Base-by-base conservation (phyloP, 2,329 filamentous ascomycete genomes). In the Alternaria metachromatica region DNA sequence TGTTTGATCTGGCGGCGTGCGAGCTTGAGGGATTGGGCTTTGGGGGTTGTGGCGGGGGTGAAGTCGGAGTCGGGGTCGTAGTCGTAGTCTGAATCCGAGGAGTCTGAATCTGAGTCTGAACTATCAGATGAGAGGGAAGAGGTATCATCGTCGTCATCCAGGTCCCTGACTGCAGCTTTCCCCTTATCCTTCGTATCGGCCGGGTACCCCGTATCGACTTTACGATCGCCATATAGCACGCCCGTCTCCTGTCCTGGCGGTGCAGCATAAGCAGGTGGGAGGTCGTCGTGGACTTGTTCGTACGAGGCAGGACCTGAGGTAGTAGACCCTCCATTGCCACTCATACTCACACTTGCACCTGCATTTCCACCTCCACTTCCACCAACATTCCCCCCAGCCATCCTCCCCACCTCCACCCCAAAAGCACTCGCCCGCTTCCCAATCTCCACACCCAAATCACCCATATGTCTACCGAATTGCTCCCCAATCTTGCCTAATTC, bases 391-490 rank as follows among this genome's bases (percentile, higher is more conserved):
- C 59, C 60, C 44, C 43, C 60, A 25, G 58, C 23, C 56, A 43
- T 56, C 51, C 28, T 60, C 48, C 66, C 71, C 5, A 74, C 41
- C n/a, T 74, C 64, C 18, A 68, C 46, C 12, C 71, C 73, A 56
- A 69, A 68, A 7, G 60, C 61, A 41, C 63, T 72, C 7, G 74
- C 76, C 15, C 68, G 64, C 43, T 70, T 68, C 1, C 74, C 78
- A 55, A 78, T 69, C 25, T 77, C 66, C 46, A 76, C 60, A 20
- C 78, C 77, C 73, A 70, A 74, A 13, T 65, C 64, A 5, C 69
- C 76, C 70, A 73, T 72, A 15, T 62, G 68, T 55, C 69, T 75
- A 2, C 78, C 78, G 25, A 79, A 75, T 10, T 78, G 71, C 57
- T 79, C 75, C 3, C 78, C 77, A n/a, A 67, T 71, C 43, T 71